Evolutionary conservation across 176 grass and related monocot species (phyloP), one percentile per base, ranked within the genome.

Genomic region (Neostapfia colusana): DNA sequence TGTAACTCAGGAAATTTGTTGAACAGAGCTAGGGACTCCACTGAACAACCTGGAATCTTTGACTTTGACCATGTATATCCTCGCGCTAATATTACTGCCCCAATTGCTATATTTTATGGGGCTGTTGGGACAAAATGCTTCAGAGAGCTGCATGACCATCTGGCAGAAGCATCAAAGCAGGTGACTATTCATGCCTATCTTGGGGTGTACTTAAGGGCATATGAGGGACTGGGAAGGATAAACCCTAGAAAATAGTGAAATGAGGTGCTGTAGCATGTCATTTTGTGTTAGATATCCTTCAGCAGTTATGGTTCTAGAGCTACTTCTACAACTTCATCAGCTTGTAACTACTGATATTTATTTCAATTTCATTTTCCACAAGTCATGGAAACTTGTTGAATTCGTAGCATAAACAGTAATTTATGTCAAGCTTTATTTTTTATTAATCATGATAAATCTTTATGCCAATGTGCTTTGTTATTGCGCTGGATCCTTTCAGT

Each of bases 71-170:
- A 98, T 82, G 72, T 90, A 63, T 94, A 94, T 82, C 82, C 77
- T 75, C 75, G 61, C 12, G 84, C 87, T 65, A 94, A 88, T 77
- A 73, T 79, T 81, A 75, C 69, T 43, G 77, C 81, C 74, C 86
- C 89, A 56, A 65, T 89, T 86, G 82, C 82, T 90, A 81, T 94
- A 86, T 65, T 98, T 74, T 98, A 94, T 79, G 95, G 95, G 24
- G 89, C 91, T 88, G 57, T 94, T 65, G 95, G 95, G 65, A 98
- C 95, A 84, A 90, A 94, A 84, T 98, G 95, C 73, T 98, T 98
- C 70, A 88, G 75, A 90, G 91, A 88, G 41, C 75, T 98, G 73
- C 95, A 98, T 90, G 67, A 49, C 84, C 79, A 92, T 41, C 55
- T 98, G 74, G 69, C 64, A 69, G 87, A 98, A 79, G 82, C 89